Base-by-base conservation (phyloP, 2,329 filamentous ascomycete genomes). In the Fusarium gaditjirri region DNA sequence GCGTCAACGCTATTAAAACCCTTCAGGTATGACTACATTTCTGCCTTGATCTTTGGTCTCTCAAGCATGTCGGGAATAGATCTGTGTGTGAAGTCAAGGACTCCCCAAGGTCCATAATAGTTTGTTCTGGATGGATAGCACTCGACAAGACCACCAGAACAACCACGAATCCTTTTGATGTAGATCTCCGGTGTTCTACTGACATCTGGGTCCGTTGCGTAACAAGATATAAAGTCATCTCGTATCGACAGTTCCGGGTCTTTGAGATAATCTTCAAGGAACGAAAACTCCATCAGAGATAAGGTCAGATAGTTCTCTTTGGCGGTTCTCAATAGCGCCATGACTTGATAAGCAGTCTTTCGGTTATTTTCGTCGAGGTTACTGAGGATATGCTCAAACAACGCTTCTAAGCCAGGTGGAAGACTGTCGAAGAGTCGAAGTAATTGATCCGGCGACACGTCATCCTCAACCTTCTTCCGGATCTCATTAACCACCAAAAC, bases 1-100 rank as follows among this genome's bases (percentile, higher is more conserved):
- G 54, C 38, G 3, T 59, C 33, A 7, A 35, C 10, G 3, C 19
- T 27, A 17, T 59, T 12, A 2, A 63, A 59, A 5, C 8, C 21
- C 2, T 25, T 4, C 1, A 59, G 35, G 14, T 19, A 8, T 33
- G 19, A n/a, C 3, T 59, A n/a, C 21, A 63, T 59, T 2, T 38
- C 44, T 21, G 12, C 10, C 10, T 27, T 39, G 1, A 39, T 16
- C 19, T 25, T 27, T n/a, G 21, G n/a, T 19, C 41, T 42, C 0
- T 16, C 25, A 21, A 63, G 47, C 39, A 63, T 59, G 4, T 63
- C 54, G 8, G 54, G 46, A 29, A 63, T 49, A 12, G 61, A 63
- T 39, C 61, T 17, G 16, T 63, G 54, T 1, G 54, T 50, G 10
- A 50, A 63, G n/a, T n/a, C 25, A n/a, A 63, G 43, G 3, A 2